Evolutionary conservation across 1,284 basidiomycete species (phyloP).

Genomic region (Coniophora puteana): DNA sequence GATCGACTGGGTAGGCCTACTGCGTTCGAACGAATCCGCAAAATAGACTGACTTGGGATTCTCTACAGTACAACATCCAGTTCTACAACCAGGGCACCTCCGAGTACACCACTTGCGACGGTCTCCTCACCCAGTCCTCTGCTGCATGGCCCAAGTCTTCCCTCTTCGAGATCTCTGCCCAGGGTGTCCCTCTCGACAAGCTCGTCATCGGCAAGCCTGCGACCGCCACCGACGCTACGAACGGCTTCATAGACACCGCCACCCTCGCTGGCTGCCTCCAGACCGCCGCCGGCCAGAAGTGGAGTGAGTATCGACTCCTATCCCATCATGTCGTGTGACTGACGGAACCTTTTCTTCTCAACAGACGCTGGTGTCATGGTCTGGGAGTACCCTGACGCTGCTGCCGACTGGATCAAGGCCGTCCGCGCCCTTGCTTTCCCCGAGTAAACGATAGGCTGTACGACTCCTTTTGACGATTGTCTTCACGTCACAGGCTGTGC

Average conservation of each 20-base stretch:
- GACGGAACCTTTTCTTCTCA: background rate
- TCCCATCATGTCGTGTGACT: background rate
- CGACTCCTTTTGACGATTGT: background rate
- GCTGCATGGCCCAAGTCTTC: slow-evolving; percentile 44
- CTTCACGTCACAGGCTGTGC: background rate
- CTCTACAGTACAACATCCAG: slow-evolving; percentile 2
- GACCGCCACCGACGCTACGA: slow-evolving; percentile 32
- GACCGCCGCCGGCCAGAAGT: slow-evolving; percentile 39
- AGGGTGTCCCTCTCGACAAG: slow-evolving; percentile 38
- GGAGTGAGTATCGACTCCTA: slow-evolving; percentile 30
- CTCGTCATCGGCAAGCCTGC: slow-evolving; percentile 54
- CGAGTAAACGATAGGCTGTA: slow-evolving; percentile 20
- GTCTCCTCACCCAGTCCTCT: slow-evolving; percentile 50
- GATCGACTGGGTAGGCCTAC: slow-evolving; percentile 33
- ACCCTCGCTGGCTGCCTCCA: slow-evolving; percentile 41
- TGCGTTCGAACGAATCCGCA: background rate
- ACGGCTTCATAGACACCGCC: slow-evolving; percentile 40
- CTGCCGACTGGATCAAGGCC: slow-evolving; percentile 43
- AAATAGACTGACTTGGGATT: background rate
- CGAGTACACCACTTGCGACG: slow-evolving; percentile 55
- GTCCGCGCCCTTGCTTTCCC: slow-evolving; percentile 41
- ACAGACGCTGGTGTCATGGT: slow-evolving; percentile 47
- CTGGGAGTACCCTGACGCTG: slow-evolving; percentile 46
- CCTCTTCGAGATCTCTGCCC: slow-evolving; percentile 45
- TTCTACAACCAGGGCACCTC: slow-evolving; percentile 42